Evolutionary conservation across 1,284 basidiomycete species (phyloP).

Genomic region (Cryptococcus floricola): DNA sequence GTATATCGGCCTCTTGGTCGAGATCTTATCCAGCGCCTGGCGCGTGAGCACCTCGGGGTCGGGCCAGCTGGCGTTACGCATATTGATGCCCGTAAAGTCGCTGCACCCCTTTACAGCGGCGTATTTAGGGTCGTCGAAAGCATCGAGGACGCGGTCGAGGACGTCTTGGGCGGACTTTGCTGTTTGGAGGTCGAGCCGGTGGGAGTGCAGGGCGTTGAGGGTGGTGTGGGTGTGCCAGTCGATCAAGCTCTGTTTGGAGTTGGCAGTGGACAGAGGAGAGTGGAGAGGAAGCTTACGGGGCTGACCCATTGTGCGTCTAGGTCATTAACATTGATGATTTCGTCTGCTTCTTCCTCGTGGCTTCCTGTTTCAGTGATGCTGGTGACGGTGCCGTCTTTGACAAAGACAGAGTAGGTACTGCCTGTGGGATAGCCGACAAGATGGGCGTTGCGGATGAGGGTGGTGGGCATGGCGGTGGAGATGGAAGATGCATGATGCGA

Average conservation of each 20-base stretch:
- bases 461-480: not conserved
- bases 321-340: not conserved
- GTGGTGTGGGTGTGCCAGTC: slow-evolving; percentile 38
- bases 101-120: slow-evolving; percentile 10
- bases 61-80: slow-evolving; percentile 31
- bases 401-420: slow-evolving; percentile 4
- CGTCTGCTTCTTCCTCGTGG: not conserved
- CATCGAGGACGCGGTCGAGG: slow-evolving; percentile 13
- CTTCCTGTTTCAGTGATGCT: not conserved
- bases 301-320: not conserved
- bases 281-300: not conserved
- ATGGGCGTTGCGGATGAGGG: slow-evolving; percentile 2
- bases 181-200: slow-evolving; percentile 23
- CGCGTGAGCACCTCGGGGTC: slow-evolving; percentile 25
- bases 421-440: slow-evolving; percentile 6
- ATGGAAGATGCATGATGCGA: too few relatives aligned
- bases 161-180: slow-evolving; percentile 21
- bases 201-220: slow-evolving; percentile 23
- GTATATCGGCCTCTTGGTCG: slow-evolving; percentile 23
- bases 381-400: slow-evolving; percentile 5
- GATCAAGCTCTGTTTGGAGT: slow-evolving; percentile 18
- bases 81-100: slow-evolving; percentile 21
- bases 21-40: slow-evolving; percentile 21
- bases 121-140: slow-evolving; percentile 17
- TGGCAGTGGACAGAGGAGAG: not conserved